Conservation (phyloP, 2,329 filamentous ascomycete species). For the Tolypocladium ovalisporum region DNA sequence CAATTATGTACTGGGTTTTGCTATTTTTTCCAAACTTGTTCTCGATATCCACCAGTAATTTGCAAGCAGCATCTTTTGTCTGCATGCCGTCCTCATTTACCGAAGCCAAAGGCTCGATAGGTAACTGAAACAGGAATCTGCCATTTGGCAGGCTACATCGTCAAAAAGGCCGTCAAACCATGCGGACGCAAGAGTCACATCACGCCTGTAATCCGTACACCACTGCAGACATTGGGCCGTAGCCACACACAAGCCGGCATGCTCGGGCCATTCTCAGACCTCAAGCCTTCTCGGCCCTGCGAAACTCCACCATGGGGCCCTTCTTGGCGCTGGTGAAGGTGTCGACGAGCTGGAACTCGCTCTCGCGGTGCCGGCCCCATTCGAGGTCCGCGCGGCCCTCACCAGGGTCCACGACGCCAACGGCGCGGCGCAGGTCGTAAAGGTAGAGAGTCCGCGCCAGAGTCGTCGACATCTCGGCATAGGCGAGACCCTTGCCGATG, state of each 20-base stretch:
- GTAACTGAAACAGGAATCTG: neutral
- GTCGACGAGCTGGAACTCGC: constrained; percentile 61
- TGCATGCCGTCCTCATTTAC: neutral
- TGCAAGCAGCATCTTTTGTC: neutral
- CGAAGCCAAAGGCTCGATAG: neutral
- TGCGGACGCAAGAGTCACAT: neutral
- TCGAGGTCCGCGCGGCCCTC: constrained; percentile 38
- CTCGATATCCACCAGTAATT: neutral
- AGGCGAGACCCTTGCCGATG: constrained; percentile 60
- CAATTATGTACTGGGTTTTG: neutral
- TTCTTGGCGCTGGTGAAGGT: constrained; percentile 66
- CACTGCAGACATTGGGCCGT: neutral
- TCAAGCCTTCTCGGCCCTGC: constrained; percentile 14
- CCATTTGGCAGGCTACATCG: neutral
- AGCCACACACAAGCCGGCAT: neutral
- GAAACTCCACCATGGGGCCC: constrained; percentile 57
- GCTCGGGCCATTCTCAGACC: neutral
- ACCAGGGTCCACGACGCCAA: constrained; percentile 37
- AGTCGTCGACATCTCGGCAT: constrained; percentile 54
- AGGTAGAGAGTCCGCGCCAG: constrained; percentile 49
- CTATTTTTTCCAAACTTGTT: neutral
- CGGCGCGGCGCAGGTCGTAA: constrained; percentile 47
- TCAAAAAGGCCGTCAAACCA: neutral
- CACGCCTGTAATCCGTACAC: neutral
- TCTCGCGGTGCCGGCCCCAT: constrained; percentile 41